phyloP scores from a whole-genome alignment of 495 filamentous ascomycete genomes.

The Chaetomium cochliodes region DNA sequence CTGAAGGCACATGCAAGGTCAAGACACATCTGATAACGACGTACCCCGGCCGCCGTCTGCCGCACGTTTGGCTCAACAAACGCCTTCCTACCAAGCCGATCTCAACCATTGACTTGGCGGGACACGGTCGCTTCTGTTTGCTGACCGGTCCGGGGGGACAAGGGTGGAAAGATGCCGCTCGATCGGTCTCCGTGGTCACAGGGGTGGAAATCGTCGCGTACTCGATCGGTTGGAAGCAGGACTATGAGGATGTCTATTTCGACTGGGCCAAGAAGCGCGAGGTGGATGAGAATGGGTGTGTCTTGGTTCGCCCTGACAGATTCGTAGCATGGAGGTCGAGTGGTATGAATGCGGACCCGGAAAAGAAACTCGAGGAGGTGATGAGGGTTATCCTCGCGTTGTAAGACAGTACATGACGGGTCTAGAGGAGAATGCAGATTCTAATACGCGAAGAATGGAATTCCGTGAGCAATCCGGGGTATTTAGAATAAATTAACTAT shows the following conservation, averaged over 20 bases:
- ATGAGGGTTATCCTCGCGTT: slow-evolving; percentile 26
- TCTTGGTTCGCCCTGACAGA: slow-evolving; percentile 46
- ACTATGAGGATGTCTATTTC: slow-evolving; percentile 43
- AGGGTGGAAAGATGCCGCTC: slow-evolving; percentile 36
- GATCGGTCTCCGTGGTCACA: slow-evolving; percentile 21
- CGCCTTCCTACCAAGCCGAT: slow-evolving; percentile 30
- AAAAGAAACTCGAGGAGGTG: slow-evolving; percentile 30
- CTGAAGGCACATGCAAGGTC: slow-evolving; percentile 25
- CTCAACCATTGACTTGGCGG: slow-evolving; percentile 44
- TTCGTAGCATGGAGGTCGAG: slow-evolving; percentile 46
- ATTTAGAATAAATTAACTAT: no score
- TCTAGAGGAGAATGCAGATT: no score
- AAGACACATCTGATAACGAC: slow-evolving; percentile 31
- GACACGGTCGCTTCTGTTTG: slow-evolving; percentile 38
- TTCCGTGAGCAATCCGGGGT: no score
- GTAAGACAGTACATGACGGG: background rate
- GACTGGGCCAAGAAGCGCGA: slow-evolving; percentile 39
- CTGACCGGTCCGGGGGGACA: slow-evolving; percentile 41
- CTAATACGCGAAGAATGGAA: no score
- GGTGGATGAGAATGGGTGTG: slow-evolving; percentile 43
- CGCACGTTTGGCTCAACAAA: slow-evolving; percentile 45
- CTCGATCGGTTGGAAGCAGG: slow-evolving; percentile 41
- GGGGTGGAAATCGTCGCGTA: slow-evolving; percentile 35
- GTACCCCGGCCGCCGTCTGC: slow-evolving; percentile 39
- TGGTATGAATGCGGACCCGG: slow-evolving; percentile 26